phyloP scores from a whole-genome alignment of 1,139 yeast species.

The Magnusiomyces sp. region DNA sequence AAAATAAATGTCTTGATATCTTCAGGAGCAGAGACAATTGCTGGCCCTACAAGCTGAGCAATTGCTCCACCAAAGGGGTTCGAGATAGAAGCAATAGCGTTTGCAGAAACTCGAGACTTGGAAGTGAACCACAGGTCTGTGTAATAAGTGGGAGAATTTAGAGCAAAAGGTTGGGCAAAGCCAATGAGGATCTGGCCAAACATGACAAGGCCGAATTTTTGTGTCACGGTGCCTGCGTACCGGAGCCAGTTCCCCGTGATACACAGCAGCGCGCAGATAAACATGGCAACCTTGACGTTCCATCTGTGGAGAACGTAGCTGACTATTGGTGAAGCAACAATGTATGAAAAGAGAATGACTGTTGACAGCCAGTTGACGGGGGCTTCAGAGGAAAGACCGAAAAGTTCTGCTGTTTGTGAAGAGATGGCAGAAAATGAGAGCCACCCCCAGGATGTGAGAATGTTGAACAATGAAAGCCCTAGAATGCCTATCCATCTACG shows the following conservation, averaged over 20 bases:
- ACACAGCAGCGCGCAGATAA: conserved; percentile 23
- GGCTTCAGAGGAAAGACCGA: conserved; percentile 21
- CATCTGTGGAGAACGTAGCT: conserved; percentile 21
- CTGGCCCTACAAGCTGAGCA: conserved; percentile 32
- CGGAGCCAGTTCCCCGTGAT: conserved; percentile 30
- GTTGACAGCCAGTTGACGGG: conserved; percentile 35
- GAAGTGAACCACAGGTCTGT: conserved; percentile 33
- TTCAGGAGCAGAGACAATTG: conserved; percentile 23
- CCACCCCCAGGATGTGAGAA: conserved; percentile 33
- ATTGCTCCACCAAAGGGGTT: conserved; percentile 35
- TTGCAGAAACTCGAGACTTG: conserved; percentile 30
- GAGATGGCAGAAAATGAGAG: conserved; percentile 31
- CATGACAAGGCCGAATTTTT: conserved; percentile 27
- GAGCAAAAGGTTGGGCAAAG: conserved; percentile 33
- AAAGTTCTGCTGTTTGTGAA: conserved; percentile 22
- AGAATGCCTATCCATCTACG: conserved; percentile 32
- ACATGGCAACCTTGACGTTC: conserved; percentile 23
- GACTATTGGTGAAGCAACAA: conserved; percentile 26
- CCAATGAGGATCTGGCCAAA: conserved; percentile 33
- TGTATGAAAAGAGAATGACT: conserved; percentile 29
- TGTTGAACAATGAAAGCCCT: conserved; percentile 27
- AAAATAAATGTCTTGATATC: conserved; percentile 25
- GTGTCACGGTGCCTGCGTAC: conserved; percentile 26
- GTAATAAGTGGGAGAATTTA: conserved; percentile 29
- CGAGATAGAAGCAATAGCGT: conserved; percentile 32